phyloP scores from a whole-genome alignment of 2,329 filamentous ascomycete species.

The Juglanconis sp. region DNA sequence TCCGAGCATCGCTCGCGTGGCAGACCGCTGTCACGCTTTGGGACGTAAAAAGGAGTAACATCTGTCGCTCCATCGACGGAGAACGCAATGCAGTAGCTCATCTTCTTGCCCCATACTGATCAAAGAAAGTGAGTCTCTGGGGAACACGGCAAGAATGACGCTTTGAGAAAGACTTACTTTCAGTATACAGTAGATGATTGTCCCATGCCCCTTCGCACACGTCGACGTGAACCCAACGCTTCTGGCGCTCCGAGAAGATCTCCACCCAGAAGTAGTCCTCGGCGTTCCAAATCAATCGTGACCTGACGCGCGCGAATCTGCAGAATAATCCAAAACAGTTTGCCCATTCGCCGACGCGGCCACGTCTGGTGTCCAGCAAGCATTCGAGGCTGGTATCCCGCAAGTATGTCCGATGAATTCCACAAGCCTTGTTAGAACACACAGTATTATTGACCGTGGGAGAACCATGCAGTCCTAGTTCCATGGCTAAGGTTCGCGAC shows the following conservation, averaged over 20 bases:
- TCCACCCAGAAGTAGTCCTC: conserved; percentile 98
- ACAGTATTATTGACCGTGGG: too few species aligned
- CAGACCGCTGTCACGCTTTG: conserved; percentile 65
- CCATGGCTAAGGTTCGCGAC: too few species aligned
- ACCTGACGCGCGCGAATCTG: conserved; percentile 81
- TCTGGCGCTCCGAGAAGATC: conserved; percentile 89
- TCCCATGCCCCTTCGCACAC: conserved; percentile 94
- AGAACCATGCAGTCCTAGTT: too few species aligned
- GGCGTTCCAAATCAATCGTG: conserved; percentile 96
- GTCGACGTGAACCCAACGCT: conserved; percentile 95
- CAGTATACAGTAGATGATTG: conserved; percentile 79
- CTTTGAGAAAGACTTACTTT: conserved; percentile 40
- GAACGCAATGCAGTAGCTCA: conserved; percentile 96
- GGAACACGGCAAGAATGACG: too few species aligned
- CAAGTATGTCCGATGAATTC: too few species aligned
- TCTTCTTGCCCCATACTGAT: conserved; percentile 83
- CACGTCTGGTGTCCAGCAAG: conserved; percentile 58
- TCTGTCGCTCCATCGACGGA: conserved; percentile 79
- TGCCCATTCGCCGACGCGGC: conserved; percentile 89
- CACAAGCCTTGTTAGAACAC: too few species aligned
- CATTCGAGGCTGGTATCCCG: too few species aligned
- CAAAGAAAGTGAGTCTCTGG: too few species aligned
- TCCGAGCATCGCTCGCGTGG: conserved; percentile 78
- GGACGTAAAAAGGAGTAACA: conserved; percentile 64
- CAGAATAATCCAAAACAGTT: conserved; percentile 99